Conservation (phyloP, 2,329 filamentous ascomycete species). For the Zymoseptoria pseudotritici region DNA sequence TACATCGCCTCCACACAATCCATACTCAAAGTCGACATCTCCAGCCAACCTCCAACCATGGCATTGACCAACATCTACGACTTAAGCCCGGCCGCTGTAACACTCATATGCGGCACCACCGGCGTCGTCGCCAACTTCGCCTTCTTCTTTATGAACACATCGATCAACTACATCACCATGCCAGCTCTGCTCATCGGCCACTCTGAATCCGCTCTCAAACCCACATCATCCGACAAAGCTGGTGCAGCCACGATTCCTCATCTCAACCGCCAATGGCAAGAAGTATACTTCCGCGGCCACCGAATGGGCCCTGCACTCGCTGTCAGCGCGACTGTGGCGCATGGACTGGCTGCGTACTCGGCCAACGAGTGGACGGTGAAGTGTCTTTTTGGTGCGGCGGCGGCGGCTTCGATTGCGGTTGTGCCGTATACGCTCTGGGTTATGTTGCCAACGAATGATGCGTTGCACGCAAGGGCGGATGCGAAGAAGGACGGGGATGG, state of each 20-base stretch:
- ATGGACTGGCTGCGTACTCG: background rate
- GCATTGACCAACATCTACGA: background rate
- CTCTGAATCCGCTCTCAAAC: background rate
- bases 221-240: background rate
- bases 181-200: background rate
- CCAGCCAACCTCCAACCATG: background rate
- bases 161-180: background rate
- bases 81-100: background rate
- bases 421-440: conserved; percentile 4
- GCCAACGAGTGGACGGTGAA: background rate
- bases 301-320: background rate
- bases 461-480: background rate
- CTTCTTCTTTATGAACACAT: background rate
- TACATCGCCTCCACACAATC: background rate
- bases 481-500: background rate
- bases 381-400: background rate
- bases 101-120: background rate
- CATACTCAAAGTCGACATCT: background rate
- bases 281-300: background rate
- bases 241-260: background rate
- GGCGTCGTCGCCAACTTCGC: background rate
- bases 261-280: background rate
- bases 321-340: background rate
- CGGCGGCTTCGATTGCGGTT: conserved; percentile 1
- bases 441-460: conserved; percentile 5